Base-by-base conservation (phyloP, 2,329 filamentous ascomycete species). In the Diaporthe citrichinensis region DNA sequence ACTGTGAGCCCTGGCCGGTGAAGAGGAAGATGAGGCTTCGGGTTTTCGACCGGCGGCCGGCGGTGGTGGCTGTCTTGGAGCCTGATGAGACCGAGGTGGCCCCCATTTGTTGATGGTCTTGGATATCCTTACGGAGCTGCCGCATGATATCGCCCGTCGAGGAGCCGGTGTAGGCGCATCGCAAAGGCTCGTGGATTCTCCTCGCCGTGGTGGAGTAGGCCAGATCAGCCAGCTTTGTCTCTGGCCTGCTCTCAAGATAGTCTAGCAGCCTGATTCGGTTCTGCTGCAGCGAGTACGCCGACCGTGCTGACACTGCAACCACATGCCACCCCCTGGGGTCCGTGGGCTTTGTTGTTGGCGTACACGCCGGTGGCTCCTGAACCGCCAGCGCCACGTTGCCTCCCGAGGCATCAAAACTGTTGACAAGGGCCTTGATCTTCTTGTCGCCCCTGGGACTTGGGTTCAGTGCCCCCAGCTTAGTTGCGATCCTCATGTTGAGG, bases 1-100 rank as follows among this genome's bases (percentile, higher is more conserved):
- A 78, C 25, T 76, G 71, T 17, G 78, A 76, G 2, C 78, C 79
- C 49, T 82, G 80, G 14, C 81, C 79, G 4, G 78, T 79, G 51
- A 80, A 78, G 1, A 78, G 55, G 36, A 82, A 79, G n/a, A 78
- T 71, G 23, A 20, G 10, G 31, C 44, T 53, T 28, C 34, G n/a
- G 49, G n/a, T 53, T 23, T 14, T 53, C n/a, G 49, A 53, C 10
- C n/a, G n/a, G 49, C 49, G 49, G 34, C 34, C 9, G 5, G n/a
- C n/a, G n/a, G n/a, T 25, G 49, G 9, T 25, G 12, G n/a, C 10
- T n/a, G 46, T 49, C 46, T 23, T 49, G 7, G 46, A n/a, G 46
- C 46, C 46, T 49, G 46, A 49, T n/a, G 23, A 49, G 46, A 49
- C 46, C 0, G 46, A 49, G 20, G 59, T 28, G 36, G 46, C 28